Evolutionary conservation across 345 rosid genomes (phyloP).

Genomic region (Camelina laxa): DNA sequence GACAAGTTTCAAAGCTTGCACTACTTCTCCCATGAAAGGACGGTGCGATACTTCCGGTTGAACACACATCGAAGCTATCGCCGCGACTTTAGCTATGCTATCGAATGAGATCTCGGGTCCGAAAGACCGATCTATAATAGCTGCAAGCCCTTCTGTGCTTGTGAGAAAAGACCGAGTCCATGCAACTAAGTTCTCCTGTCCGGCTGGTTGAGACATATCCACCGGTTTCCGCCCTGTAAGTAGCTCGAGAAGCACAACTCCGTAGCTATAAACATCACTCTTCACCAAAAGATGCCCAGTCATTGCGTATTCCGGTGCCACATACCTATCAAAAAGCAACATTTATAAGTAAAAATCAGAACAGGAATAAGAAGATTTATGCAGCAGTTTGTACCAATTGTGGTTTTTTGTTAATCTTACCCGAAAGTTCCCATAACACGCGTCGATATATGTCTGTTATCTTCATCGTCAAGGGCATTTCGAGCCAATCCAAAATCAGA

Average conservation of each 20-base stretch:
- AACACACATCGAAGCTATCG: slow-evolving; percentile 96
- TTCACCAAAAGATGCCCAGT: slow-evolving; percentile 96
- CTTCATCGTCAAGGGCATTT: slow-evolving; percentile 84
- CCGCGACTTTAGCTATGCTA: slow-evolving; percentile 84
- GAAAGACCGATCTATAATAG: slow-evolving; percentile 67
- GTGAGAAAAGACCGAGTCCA: slow-evolving; percentile 90
- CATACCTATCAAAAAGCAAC: slow-evolving; percentile 57
- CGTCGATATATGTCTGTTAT: slow-evolving; percentile 83
- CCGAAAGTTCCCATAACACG: slow-evolving; percentile 99
- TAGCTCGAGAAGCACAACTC: slow-evolving; percentile 96
- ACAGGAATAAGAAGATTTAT: slow-evolving; percentile 8
- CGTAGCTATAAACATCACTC: slow-evolving; percentile 99
- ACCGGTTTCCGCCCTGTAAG: slow-evolving; percentile 87
- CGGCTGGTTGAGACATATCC: slow-evolving; percentile 87
- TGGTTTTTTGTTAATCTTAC: slow-evolving; percentile 43
- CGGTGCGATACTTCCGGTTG: slow-evolving; percentile 96
- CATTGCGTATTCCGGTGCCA: slow-evolving; percentile 99
- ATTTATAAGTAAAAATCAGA: slow-evolving; percentile 16
- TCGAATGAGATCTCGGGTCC: slow-evolving; percentile 73
- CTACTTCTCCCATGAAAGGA: slow-evolving; percentile 98
- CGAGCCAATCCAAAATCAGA: slow-evolving; percentile 97
- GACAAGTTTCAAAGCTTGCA: slow-evolving; percentile 92
- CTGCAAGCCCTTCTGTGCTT: slow-evolving; percentile 74
- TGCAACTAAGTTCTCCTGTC: slow-evolving; percentile 90
- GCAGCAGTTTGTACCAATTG: background rate